A percentile compares a stretch with the other conserved stretches of the same genome.
phyloP scores from a whole-genome alignment of 2,329 filamentous ascomycete genomes.

The Aureobasidium sp. region DNA sequence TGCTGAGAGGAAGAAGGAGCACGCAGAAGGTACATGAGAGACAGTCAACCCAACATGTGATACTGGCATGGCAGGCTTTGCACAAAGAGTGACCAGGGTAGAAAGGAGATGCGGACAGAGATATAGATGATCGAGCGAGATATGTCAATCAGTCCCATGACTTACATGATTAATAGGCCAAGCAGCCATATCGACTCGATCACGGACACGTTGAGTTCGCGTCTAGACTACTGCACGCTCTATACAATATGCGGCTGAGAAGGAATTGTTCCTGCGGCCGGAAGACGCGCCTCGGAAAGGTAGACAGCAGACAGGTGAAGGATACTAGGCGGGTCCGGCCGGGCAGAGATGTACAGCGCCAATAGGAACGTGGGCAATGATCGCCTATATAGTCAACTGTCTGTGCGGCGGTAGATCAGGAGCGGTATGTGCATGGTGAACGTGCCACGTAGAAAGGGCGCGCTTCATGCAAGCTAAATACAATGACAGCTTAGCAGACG shows the following conservation, averaged over 20 bases:
- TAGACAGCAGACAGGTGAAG: neutral
- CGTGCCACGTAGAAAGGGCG: constrained; percentile 12
- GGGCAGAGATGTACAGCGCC: neutral
- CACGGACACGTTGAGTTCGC: constrained; percentile 9
- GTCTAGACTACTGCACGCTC: constrained; percentile 9
- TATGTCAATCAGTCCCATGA: neutral
- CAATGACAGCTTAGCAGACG: neutral
- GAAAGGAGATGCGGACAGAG: neutral
- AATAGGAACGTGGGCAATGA: neutral
- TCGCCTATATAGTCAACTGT: constrained; percentile 9
- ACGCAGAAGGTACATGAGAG: constrained; percentile 67
- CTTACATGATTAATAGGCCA: neutral
- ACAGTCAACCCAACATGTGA: constrained; percentile 61
- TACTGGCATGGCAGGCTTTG: constrained; percentile 45
- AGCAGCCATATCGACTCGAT: constrained; percentile 4
- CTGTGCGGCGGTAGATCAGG: constrained; percentile 11
- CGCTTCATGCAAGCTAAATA: constrained; percentile 11
- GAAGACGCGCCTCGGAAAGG: neutral
- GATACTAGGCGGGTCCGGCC: constrained; percentile 2
- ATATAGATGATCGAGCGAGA: neutral
- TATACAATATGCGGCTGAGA: neutral
- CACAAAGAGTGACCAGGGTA: neutral
- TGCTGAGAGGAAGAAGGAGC: constrained; percentile 76
- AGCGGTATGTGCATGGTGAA: constrained; percentile 11
- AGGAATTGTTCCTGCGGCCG: constrained; percentile 1